Evolutionary conservation across 2,329 filamentous ascomycete species (phyloP).

Genomic region (Trichophyton equinum): DNA sequence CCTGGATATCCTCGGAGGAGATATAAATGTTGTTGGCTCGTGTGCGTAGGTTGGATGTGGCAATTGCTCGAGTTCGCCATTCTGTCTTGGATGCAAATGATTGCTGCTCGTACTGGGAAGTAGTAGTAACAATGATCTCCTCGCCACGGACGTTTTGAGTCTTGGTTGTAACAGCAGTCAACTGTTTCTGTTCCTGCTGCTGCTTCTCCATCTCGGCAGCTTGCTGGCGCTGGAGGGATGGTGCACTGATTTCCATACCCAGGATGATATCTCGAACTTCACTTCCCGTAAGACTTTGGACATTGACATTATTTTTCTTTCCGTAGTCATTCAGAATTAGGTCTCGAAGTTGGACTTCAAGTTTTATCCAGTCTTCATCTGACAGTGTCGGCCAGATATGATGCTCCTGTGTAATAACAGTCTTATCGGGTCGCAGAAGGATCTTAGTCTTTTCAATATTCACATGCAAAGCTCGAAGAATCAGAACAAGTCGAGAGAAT

Average conservation of each 20-base stretch:
- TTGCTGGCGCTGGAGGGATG: constrained; percentile 95
- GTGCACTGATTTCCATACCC: constrained; percentile 98
- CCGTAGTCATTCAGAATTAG: constrained; percentile 96
- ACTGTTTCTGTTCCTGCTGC: constrained; percentile 88
- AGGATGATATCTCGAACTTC: constrained; percentile 97
- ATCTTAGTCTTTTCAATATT: constrained; percentile 98
- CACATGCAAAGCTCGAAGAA: constrained; percentile 87
- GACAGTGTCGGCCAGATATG: constrained; percentile 94
- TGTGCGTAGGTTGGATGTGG: constrained; percentile 86
- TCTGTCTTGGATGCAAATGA: constrained; percentile 98
- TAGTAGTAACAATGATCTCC: constrained; percentile 96
- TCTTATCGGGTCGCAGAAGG: constrained; percentile 89
- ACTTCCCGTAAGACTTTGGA: constrained; percentile 86
- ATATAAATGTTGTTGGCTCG: constrained; percentile 98
- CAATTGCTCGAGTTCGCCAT: constrained; percentile 93
- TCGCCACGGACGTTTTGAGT: constrained; percentile 95
- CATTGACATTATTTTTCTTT: constrained; percentile 99
- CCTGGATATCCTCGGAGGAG: constrained; percentile 82
- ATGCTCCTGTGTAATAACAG: constrained; percentile 93
- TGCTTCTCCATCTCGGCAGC: constrained; percentile 98
- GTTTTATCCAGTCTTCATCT: constrained; percentile 98
- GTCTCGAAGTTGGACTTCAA: constrained; percentile 92
- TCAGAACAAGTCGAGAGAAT: constrained; percentile 88
- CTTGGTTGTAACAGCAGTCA: constrained; percentile 95
- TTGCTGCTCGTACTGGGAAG: constrained; percentile 93